Percentiles rank a stretch among this genome's conserved stretches.
Conservation (phyloP, 164 flowering plant species). For the Chloranthus sessilifolius region DNA sequence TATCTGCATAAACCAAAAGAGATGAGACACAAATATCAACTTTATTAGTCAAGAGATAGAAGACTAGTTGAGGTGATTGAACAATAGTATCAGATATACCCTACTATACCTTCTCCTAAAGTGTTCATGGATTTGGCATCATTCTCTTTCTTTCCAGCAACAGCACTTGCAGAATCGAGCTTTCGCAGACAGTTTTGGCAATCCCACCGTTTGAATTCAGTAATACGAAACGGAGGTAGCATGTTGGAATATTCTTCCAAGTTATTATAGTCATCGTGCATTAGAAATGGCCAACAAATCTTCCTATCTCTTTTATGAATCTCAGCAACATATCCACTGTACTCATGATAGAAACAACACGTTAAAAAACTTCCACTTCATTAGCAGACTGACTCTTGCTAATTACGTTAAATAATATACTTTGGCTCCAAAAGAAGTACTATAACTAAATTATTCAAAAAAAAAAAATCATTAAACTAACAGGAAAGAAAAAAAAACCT, state of each 20-base stretch:
- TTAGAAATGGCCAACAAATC: constrained; percentile 51
- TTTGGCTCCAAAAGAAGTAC: background rate
- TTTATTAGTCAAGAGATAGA: background rate
- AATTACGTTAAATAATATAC: background rate
- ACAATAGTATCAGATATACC: constrained; percentile 5
- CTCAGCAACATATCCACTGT: constrained; percentile 67
- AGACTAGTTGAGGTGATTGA: background rate
- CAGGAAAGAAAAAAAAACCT: background rate
- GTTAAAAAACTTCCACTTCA: background rate
- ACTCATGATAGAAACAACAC: constrained; percentile 15
- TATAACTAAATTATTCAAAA: background rate
- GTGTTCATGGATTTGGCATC: constrained; percentile 14
- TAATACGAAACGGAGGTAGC: constrained; percentile 50
- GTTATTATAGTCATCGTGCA: constrained; percentile 13
- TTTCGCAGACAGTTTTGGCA: constrained; percentile 41
- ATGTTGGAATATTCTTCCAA: constrained; percentile 18
- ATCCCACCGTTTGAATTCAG: constrained; percentile 58
- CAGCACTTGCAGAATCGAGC: constrained; percentile 7
- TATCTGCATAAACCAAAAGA: constrained; percentile 12
- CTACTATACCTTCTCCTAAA: constrained; percentile 13
- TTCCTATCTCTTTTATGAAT: constrained; percentile 42
- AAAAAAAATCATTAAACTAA: background rate
- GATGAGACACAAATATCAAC: constrained; percentile 1
- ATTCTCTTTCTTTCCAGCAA: constrained; percentile 22
- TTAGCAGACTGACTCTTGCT: background rate